phyloP scores from a whole-genome alignment of 2,329 filamentous ascomycete genomes.

The Arachnopeziza araneosa region DNA sequence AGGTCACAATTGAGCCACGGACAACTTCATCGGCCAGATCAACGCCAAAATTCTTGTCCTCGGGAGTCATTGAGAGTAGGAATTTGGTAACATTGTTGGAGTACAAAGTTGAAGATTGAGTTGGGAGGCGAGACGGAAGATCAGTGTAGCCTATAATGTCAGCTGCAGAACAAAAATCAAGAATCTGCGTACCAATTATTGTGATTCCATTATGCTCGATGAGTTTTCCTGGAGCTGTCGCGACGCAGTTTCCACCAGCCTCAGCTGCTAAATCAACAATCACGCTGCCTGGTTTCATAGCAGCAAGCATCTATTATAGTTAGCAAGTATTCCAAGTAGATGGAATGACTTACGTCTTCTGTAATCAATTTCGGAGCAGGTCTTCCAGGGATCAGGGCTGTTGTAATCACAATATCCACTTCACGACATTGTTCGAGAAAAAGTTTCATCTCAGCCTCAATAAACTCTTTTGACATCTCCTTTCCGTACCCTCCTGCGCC shows the following conservation, averaged over 20 bases:
- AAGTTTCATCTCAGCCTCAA: constrained; percentile 87
- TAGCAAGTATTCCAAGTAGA: not conserved
- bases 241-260: constrained; percentile 82
- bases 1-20: constrained; percentile 76
- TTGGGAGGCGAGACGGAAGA: constrained; percentile 77
- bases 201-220: constrained; percentile 71
- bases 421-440: constrained; percentile 84
- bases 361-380: constrained; percentile 81
- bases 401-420: constrained; percentile 89
- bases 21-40: constrained; percentile 82
- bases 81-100: constrained; percentile 93
- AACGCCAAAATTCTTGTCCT: constrained; percentile 73
- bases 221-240: constrained; percentile 69
- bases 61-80: constrained; percentile 72
- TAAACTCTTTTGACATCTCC: constrained; percentile 91
- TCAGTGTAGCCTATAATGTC: constrained; percentile 63
- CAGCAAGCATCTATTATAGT: constrained; percentile 48
- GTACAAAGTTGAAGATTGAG: constrained; percentile 84
- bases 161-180: not conserved
- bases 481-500: constrained; percentile 86
- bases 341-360: constrained; percentile 46
- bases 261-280: constrained; percentile 85
- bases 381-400: constrained; percentile 81
- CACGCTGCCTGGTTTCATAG: constrained; percentile 84
- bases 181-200: constrained; percentile 46